Conservation (phyloP, 106 monocot species). For the Dendrobium huoshanense region DNA sequence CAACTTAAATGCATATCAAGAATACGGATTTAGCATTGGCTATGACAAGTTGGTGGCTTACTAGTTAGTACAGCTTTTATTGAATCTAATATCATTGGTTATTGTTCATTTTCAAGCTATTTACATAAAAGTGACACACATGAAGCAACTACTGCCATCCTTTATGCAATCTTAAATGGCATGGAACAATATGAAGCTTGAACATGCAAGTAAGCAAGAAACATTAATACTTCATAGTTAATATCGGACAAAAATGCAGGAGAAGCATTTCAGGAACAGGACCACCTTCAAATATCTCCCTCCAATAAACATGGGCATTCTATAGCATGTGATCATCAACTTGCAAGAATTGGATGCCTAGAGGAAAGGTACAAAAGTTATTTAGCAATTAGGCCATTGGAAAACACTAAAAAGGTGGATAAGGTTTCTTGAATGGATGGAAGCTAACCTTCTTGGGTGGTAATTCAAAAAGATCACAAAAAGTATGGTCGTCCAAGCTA, state of each 20-base stretch:
- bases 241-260: neutral
- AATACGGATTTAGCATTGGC: neutral
- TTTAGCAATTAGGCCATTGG: neutral
- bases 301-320: conserved; percentile 76
- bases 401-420: neutral
- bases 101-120: neutral
- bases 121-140: neutral
- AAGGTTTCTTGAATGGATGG: conserved; percentile 2
- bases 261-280: neutral
- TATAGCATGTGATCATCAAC: conserved; percentile 42
- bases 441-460: conserved; percentile 61
- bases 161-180: neutral
- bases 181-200: neutral
- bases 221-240: neutral
- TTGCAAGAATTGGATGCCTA: conserved; percentile 52
- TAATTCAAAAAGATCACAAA: conserved; percentile 36
- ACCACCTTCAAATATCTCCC: conserved; percentile 95
- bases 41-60: neutral
- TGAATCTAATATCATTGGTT: neutral
- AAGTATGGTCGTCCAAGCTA: conserved; percentile 48
- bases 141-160: neutral
- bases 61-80: too few relatives aligned
- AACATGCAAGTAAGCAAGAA: neutral
- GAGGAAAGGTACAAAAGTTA: conserved; percentile 1
- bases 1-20: too few relatives aligned